A percentile compares a stretch with the other conserved stretches of the same genome.
Evolutionary conservation across 805 yeast species (phyloP).

Genomic region (Hanseniaspora singularis): DNA sequence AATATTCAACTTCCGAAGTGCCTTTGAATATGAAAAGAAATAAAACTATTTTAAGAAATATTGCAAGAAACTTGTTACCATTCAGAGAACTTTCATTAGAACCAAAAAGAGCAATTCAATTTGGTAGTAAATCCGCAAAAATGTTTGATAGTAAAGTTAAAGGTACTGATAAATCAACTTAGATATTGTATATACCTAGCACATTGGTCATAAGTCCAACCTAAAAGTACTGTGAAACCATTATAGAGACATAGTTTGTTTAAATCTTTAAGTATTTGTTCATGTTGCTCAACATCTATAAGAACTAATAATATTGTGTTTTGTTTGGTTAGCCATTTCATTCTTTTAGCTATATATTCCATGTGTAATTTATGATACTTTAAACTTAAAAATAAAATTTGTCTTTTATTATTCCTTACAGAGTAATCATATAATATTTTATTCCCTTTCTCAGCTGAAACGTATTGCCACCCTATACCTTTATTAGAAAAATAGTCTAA

Average conservation of each 20-base stretch:
- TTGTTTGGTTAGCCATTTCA: slow-evolving; percentile 34
- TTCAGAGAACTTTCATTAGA: slow-evolving; percentile 53
- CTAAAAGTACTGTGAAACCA: slow-evolving; percentile 33
- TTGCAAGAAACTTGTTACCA: slow-evolving; percentile 41
- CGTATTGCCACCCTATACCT: slow-evolving; percentile 43
- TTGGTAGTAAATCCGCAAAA: slow-evolving; percentile 92
- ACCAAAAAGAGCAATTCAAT: slow-evolving; percentile 88
- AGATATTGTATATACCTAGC: slow-evolving; percentile 34
- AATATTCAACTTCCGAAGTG: slow-evolving; percentile 35
- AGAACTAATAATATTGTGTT: slow-evolving; percentile 48
- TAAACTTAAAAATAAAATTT: slow-evolving; percentile 47
- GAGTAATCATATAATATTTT: slow-evolving; percentile 51
- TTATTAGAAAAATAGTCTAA: slow-evolving; percentile 37
- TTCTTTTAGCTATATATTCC: slow-evolving; percentile 53
- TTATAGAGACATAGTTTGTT: slow-evolving; percentile 33
- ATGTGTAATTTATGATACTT: slow-evolving; percentile 68
- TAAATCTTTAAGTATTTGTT: slow-evolving; percentile 32
- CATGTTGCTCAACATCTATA: slow-evolving; percentile 53
- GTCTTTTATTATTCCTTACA: slow-evolving; percentile 39
- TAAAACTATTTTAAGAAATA: slow-evolving; percentile 48
- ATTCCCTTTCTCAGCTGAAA: slow-evolving; percentile 27
- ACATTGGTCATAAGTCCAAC: slow-evolving; percentile 43
- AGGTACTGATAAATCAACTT: slow-evolving; percentile 50
- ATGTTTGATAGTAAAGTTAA: slow-evolving; percentile 62
- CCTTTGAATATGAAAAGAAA: slow-evolving; percentile 39